Base-by-base conservation (phyloP, 2,329 filamentous ascomycete species). In the Colletotrichum spinosum region DNA sequence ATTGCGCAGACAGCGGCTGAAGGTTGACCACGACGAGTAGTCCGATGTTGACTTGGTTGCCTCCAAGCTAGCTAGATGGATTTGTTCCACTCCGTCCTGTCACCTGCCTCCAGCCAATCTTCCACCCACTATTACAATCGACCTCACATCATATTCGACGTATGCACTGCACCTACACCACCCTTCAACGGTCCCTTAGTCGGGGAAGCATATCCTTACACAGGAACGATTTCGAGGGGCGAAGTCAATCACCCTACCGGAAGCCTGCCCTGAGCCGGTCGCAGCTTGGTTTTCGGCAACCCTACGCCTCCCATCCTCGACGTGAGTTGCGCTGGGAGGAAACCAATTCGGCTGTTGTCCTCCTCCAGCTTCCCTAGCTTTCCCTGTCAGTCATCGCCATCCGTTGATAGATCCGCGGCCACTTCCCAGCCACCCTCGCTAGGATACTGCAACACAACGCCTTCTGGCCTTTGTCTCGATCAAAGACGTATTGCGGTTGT, bases 391-490 rank as follows among this genome's bases (percentile, higher is more conserved):
- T 51, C 51, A 51, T 65, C 61, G 44, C 56, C 39, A 44, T 63
- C 42, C 38, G 51, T 60, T 57, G 38, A 55, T 39, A 55, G 51
- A 65, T 45, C 50, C 55, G 56, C 61, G 56, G 44, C 44, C 51
- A 65, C 52, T 52, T 34, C 56, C 61, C 45, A 65, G 56, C 61
- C 56, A 60, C 61, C 45, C 34, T 62, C 57, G 41, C 57, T 62
- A 46, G 39, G 62, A 56, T 51, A 11, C 41, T 56, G 37, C 57
- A 45, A 56, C 57, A 61, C 35, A 62, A 38, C 52, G 49, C 46
- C 48, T 62, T 48, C 52, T 44, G 25, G 25, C 25, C 25, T 25
- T 25, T 25, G 25, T 25, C 25, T 25, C 4, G 25, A 25, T 5
- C 25, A 25, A 4, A 25, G 25, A 25, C 25, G 25, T 1, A 4